phyloP scores from a whole-genome alignment of 371 early-diverging fungal genomes.

The Smittium culicis region DNA sequence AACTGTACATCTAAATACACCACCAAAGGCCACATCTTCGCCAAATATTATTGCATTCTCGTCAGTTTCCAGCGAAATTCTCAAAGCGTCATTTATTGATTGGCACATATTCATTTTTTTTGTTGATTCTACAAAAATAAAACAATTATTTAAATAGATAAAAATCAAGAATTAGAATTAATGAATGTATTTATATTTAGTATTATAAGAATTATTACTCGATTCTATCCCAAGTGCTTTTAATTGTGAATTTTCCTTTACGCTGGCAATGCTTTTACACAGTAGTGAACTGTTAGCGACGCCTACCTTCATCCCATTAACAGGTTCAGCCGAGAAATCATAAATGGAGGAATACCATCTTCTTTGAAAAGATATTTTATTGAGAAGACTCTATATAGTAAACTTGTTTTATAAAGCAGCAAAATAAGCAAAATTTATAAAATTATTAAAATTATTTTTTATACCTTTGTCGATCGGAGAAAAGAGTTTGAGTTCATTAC shows the following conservation, averaged over 20 bases:
- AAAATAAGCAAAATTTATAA: no score
- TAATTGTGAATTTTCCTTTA: conserved; percentile 17
- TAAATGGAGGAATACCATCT: conserved; percentile 16
- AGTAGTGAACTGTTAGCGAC: conserved; percentile 24
- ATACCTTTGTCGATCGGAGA: no score
- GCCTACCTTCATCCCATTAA: conserved; percentile 22
- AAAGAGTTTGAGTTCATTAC: no score
- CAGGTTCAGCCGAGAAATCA: conserved; percentile 19
- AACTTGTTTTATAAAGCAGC: no score
- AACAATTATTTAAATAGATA: no score
- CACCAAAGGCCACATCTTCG: conserved; percentile 96
- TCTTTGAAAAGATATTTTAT: no score
- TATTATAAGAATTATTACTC: background rate
- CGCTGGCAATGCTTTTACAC: conserved; percentile 18
- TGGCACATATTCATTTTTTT: conserved; percentile 84
- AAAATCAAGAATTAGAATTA: background rate
- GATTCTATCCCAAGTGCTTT: conserved; percentile 16
- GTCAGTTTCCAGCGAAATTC: conserved; percentile 73
- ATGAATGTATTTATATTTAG: background rate
- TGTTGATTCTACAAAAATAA: conserved; percentile 10
- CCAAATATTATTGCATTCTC: conserved; percentile 90
- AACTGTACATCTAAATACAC: conserved; percentile 91
- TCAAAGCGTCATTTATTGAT: conserved; percentile 88
- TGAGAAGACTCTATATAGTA: no score
- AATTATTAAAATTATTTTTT: no score